Evolutionary conservation across 805 yeast species (phyloP), one percentile per base, ranked within the genome.

Genomic region (Monosporozyma solicola): DNA sequence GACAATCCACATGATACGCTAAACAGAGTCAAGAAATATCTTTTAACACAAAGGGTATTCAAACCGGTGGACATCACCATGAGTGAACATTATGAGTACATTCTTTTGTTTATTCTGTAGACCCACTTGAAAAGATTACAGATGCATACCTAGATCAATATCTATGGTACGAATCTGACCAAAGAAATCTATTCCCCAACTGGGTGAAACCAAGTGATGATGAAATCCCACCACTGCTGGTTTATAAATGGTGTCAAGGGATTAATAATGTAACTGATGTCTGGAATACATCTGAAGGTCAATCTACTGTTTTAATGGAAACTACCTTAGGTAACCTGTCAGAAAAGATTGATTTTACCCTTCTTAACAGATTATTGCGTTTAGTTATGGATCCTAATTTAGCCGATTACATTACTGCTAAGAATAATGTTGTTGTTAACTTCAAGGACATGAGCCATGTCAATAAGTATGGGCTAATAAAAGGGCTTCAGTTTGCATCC

Each of bases 81-180:
- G 95, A 83, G 87, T 83, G 99, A 94, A 64, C 82, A 88, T 59
- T 89, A 87, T 65, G 86, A 85, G 56, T 85, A 84, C 59, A 75
- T 92, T 78, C 84, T 0, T 98, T 99, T 0, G 92, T 90, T 0
- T 91, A 89, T 62, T 79, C 85, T 10, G 78, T 94, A 15, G 97
- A 92, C 64, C 96, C 98, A 0, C 69, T 90, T 44, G 99, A 94
- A 67, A 94, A 91, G 64, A 88, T 94, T 50, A 90, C 97, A 0
- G 99, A 94, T 71, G 97, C 98, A 0, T 94, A 92, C 59, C 70
- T 94, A 43, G 98, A 92, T 63, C 99, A 94, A 63, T 94, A 92
- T 61, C 72, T 94, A 47, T 94, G 98, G 97, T 92, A 86, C 68
- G 98, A 94, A 65, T 92, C 94, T 9, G 96, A 88, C 52, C 83